These are phyloP conservation scores for grape (Vitis vinifera) DNA, from an alignment of 164 flowering plant species.

Conservation along the genomic window DNA sequence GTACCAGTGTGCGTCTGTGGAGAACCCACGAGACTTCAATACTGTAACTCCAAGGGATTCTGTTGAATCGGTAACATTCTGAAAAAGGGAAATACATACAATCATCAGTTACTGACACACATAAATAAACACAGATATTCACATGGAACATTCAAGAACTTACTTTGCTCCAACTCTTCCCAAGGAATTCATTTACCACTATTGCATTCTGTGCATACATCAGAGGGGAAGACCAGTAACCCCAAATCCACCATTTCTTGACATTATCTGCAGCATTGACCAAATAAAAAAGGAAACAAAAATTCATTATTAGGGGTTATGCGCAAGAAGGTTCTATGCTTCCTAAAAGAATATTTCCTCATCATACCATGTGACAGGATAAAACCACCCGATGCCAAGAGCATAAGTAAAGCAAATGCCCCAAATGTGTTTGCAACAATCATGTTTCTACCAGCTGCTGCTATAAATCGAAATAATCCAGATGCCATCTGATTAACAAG, in stretches of 20 bases:
- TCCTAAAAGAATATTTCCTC: background rate
- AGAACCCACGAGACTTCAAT: conserved; percentile 26
- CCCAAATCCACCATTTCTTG: no score
- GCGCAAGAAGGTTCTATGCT: no score
- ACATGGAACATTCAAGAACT: no score
- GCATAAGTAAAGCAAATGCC: conserved; percentile 12
- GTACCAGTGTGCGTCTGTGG: conserved; percentile 23
- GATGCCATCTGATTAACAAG: conserved; percentile 33
- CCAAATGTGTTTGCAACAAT: conserved; percentile 31
- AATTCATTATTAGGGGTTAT: background rate
- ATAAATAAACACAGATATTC: background rate
- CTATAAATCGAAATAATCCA: conserved; percentile 27
- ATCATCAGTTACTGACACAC: background rate
- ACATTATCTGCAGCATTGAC: no score
- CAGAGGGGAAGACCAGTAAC: no score
- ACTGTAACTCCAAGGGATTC: conserved; percentile 19
- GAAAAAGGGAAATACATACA: background rate
- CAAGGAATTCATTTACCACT: no score
- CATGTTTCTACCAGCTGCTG: conserved; percentile 22
- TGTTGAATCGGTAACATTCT: conserved; percentile 12
- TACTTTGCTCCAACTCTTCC: no score
- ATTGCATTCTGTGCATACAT: no score
- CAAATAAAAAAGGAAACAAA: background rate
- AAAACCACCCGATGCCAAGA: conserved; percentile 24
- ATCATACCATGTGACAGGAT: conserved; percentile 27